Evolutionary conservation across 345 rosid genomes (phyloP).

Genomic region (Jatropha curcas): DNA sequence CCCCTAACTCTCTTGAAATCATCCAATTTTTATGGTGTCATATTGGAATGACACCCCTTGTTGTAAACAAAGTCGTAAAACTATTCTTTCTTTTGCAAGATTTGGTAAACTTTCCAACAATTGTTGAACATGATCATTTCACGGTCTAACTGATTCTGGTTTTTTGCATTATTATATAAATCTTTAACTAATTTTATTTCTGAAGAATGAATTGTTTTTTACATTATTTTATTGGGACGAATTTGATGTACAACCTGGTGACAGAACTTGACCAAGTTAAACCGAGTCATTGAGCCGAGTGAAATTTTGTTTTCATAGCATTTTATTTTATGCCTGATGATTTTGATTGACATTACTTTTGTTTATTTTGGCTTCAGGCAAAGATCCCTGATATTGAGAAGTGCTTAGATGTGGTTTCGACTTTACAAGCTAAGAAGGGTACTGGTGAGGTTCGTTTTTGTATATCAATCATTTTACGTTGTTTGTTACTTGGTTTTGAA

Average conservation of each 20-base stretch:
- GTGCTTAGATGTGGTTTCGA: constrained; percentile 81
- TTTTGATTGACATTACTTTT: constrained; percentile 10
- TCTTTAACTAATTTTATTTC: background rate
- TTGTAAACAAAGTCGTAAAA: background rate
- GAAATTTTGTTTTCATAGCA: background rate
- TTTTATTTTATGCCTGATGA: background rate
- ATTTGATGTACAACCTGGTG: background rate
- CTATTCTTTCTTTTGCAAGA: background rate
- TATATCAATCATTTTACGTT: constrained; percentile 7
- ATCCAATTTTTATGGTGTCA: background rate
- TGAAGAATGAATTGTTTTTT: background rate
- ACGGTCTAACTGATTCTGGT: background rate
- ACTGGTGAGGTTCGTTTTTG: constrained; percentile 76
- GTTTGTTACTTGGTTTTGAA: constrained; percentile 7
- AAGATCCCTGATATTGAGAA: constrained; percentile 94
- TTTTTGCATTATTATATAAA: background rate
- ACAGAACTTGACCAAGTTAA: background rate
- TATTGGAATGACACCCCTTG: background rate
- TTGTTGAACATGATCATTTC: background rate
- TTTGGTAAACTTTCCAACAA: background rate
- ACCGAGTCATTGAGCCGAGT: background rate
- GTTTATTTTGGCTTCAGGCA: constrained; percentile 48
- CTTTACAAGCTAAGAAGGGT: constrained; percentile 79
- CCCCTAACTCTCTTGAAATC: background rate
- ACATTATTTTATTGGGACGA: background rate